Percentiles rank a stretch among this genome's conserved stretches.
phyloP scores from a whole-genome alignment of 148 eudicot genomes.

The Polygonum aviculare region DNA sequence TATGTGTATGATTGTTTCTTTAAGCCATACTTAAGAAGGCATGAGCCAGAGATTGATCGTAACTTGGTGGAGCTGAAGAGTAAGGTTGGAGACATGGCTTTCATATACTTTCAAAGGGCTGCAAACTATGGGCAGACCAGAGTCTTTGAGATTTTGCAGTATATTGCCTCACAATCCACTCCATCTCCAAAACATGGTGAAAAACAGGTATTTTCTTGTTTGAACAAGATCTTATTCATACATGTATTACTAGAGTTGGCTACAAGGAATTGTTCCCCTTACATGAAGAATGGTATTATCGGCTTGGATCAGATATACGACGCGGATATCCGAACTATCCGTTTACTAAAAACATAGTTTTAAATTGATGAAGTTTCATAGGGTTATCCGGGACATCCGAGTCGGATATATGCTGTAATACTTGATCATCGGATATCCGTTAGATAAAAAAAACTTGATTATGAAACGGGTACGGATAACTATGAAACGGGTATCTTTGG shows the following conservation, averaged over 20 bases:
- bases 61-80: constrained; percentile 68
- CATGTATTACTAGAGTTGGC: neutral
- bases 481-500: too few species aligned
- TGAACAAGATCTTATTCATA: neutral
- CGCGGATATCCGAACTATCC: too few species aligned
- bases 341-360: too few species aligned
- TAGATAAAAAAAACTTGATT: too few species aligned
- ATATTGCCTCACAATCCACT: constrained; percentile 58
- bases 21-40: constrained; percentile 66
- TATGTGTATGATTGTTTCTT: constrained; percentile 87
- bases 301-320: too few species aligned
- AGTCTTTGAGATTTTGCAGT: constrained; percentile 73
- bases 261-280: neutral
- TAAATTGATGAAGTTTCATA: too few species aligned
- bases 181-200: constrained; percentile 50
- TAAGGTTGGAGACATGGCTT: constrained; percentile 71
- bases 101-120: constrained; percentile 58
- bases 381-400: too few species aligned
- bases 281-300: too few species aligned
- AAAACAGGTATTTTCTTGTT: constrained; percentile 42
- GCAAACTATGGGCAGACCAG: constrained; percentile 73
- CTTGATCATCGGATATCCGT: too few species aligned
- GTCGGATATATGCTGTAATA: too few species aligned
- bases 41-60: constrained; percentile 89
- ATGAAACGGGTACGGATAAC: too few species aligned